Evolutionary conservation across 371 early-diverging fungal species (phyloP).

Genomic region (Blakeslea trispora): DNA sequence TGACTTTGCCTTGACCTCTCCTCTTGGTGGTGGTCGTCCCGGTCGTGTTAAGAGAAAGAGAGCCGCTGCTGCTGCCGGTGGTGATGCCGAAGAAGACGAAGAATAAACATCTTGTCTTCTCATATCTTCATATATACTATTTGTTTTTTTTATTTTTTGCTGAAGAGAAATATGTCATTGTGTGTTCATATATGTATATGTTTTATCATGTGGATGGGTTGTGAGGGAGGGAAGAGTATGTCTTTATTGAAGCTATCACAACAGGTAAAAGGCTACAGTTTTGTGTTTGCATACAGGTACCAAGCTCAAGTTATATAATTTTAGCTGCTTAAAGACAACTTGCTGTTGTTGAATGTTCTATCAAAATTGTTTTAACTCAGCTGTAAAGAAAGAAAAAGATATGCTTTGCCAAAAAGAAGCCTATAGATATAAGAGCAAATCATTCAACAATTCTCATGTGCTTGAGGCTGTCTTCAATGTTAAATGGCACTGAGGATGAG

Average conservation of each 20-base stretch:
- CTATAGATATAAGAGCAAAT: conserved; percentile 10
- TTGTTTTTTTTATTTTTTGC: too few relatives aligned
- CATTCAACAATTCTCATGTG: conserved; percentile 15
- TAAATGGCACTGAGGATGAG: conserved; percentile 13
- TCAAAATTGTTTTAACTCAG: too few relatives aligned
- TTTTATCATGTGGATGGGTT: too few relatives aligned
- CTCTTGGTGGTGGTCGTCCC: conserved; percentile 98
- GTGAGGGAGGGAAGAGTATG: too few relatives aligned
- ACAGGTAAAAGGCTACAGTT: conserved; percentile 13
- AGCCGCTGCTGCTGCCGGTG: conserved; percentile 64
- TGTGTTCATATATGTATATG: too few relatives aligned
- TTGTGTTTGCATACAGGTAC: conserved; percentile 9
- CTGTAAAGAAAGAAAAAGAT: conserved; percentile 1
- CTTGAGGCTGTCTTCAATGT: conserved; percentile 3
- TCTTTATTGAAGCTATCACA: too few relatives aligned
- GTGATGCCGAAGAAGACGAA: conserved; percentile 69
- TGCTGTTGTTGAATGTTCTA: conserved; percentile 12
- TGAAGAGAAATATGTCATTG: too few relatives aligned
- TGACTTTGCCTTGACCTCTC: conserved; percentile 97
- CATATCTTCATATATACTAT: neutral
- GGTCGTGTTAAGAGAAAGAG: conserved; percentile 98
- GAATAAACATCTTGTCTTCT: conserved; percentile 48
- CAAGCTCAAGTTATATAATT: conserved; percentile 12
- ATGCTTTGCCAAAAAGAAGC: conserved; percentile 1
- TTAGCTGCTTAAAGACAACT: conserved; percentile 11